Evolutionary conservation across 1,284 basidiomycete species (phyloP).

Genomic region (Malassezia arunalokei): DNA sequence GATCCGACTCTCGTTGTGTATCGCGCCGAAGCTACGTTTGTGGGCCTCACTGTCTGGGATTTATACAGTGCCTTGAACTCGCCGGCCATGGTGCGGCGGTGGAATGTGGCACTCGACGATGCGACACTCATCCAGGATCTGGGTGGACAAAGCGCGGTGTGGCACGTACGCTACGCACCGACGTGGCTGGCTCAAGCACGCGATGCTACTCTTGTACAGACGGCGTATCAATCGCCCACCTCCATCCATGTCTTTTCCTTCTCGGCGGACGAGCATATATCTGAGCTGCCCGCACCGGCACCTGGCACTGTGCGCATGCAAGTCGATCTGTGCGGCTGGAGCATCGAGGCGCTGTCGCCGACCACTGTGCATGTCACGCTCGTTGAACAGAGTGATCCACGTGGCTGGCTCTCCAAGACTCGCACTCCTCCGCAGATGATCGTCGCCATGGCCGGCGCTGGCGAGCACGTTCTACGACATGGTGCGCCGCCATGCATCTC

Average conservation of each 20-base stretch:
- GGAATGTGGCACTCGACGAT: constrained; percentile 85
- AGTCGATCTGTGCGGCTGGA: constrained; percentile 90
- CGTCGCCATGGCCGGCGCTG: constrained; percentile 64
- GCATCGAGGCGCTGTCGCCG: constrained; percentile 85
- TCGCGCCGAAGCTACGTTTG: constrained; percentile 90
- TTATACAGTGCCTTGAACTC: constrained; percentile 76
- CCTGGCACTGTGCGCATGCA: constrained; percentile 73
- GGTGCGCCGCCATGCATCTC: constrained; percentile 85
- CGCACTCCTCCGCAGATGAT: constrained; percentile 78
- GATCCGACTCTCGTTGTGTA: constrained; percentile 94
- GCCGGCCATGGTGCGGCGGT: constrained; percentile 66
- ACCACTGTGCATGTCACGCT: constrained; percentile 87
- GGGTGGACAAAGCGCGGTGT: constrained; percentile 59
- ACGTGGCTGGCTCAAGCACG: constrained; percentile 53
- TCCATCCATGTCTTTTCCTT: constrained; percentile 93
- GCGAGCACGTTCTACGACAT: constrained; percentile 81
- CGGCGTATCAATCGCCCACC: constrained; percentile 83
- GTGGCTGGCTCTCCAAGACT: constrained; percentile 91
- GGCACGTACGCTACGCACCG: constrained; percentile 27
- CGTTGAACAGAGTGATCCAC: constrained; percentile 90
- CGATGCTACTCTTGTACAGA: constrained; percentile 79
- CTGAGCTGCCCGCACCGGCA: constrained; percentile 58
- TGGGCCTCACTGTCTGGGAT: constrained; percentile 91
- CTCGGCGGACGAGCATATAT: constrained; percentile 73
- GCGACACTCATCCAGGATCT: constrained; percentile 69